A percentile compares a stretch with the other conserved stretches of the same genome.
phyloP scores from a whole-genome alignment of 1,284 basidiomycete species.

The Fomitopsis schrenkii region DNA sequence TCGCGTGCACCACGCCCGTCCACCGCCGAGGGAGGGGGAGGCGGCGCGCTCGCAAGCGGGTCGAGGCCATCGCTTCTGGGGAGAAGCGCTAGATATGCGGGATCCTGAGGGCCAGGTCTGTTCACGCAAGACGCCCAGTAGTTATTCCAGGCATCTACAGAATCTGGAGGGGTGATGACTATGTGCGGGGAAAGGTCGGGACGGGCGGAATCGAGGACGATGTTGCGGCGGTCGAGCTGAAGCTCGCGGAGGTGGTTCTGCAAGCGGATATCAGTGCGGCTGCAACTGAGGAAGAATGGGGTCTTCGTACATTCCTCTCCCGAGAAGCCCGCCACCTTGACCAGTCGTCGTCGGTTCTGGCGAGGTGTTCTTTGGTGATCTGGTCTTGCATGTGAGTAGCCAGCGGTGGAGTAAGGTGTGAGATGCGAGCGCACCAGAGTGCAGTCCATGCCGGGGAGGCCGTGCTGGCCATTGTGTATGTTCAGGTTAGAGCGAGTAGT shows the following conservation, averaged over 20 bases:
- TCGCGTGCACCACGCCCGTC: not conserved
- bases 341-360: not conserved
- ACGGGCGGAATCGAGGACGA: slow-evolving; percentile 24
- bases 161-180: slow-evolving; percentile 40
- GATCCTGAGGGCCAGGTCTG: slow-evolving; percentile 8
- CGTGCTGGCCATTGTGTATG: not conserved
- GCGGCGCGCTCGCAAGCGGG: not conserved
- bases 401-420: too few relatives aligned
- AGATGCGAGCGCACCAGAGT: slow-evolving; percentile 1
- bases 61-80: not conserved
- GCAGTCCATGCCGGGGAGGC: not conserved
- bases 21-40: not conserved
- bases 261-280: not conserved
- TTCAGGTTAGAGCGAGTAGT: not conserved
- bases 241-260: slow-evolving; percentile 13
- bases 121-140: slow-evolving; percentile 32
- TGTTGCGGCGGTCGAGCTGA: slow-evolving; percentile 23
- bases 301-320: slow-evolving; percentile 4
- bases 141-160: slow-evolving; percentile 28
- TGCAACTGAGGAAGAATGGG: not conserved
- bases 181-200: slow-evolving; percentile 38
- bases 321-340: not conserved
- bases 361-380: not conserved
- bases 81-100: slow-evolving; percentile 8
- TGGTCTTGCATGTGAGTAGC: not conserved